Conservation (phyloP, 2,329 filamentous ascomycete species). For the Myriosclerotinia curreyana region DNA sequence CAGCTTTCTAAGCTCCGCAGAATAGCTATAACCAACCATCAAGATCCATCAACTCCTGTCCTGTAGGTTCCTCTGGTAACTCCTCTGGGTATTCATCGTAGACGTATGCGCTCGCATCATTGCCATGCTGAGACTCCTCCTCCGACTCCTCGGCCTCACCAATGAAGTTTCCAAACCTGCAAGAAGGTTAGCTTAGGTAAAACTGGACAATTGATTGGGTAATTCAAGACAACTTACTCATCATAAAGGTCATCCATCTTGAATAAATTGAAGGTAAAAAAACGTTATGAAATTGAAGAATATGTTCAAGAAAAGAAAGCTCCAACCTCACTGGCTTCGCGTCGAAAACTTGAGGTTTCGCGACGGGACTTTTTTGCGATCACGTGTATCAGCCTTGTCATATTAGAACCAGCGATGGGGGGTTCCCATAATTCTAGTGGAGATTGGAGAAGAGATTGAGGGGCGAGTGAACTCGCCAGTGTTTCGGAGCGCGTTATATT, state of each 20-base stretch:
- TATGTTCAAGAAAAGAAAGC: constrained; percentile 16
- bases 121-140: constrained; percentile 75
- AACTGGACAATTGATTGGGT: constrained; percentile 14
- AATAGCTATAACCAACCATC: constrained; percentile 57
- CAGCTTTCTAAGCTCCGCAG: constrained; percentile 1
- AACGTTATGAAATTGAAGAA: constrained; percentile 3
- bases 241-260: constrained; percentile 94
- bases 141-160: constrained; percentile 89
- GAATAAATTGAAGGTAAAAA: constrained; percentile 17
- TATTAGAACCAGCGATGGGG: not conserved
- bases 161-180: constrained; percentile 95
- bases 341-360: constrained; percentile 32
- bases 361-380: constrained; percentile 23
- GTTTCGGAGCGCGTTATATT: too few relatives aligned
- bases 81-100: constrained; percentile 70
- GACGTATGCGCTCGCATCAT: constrained; percentile 71
- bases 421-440: not conserved
- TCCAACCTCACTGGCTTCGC: constrained; percentile 22
- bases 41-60: constrained; percentile 89
- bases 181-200: constrained; percentile 27
- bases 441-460: constrained; percentile 1
- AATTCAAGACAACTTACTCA: constrained; percentile 58
- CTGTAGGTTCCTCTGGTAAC: constrained; percentile 56
- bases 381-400: constrained; percentile 32
- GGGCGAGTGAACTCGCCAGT: too few relatives aligned